Percentiles rank a stretch among this genome's conserved stretches.
Conservation (phyloP, 345 rosid species). For the Alliaria petiolata region DNA sequence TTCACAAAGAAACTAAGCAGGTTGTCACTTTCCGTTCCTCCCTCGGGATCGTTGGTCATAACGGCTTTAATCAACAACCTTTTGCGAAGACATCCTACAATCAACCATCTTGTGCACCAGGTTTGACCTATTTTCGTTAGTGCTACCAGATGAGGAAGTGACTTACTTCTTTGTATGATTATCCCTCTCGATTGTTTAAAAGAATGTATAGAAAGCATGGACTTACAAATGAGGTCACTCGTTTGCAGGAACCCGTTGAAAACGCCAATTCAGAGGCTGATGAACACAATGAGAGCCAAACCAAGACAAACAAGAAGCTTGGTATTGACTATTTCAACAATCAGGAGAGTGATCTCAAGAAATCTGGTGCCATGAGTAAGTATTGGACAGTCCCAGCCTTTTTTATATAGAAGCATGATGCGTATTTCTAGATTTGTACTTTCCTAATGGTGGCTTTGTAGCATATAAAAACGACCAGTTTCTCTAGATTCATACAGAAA, state of each 20-base stretch:
- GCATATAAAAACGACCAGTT: too few species aligned
- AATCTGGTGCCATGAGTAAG: slow-evolving; percentile 82
- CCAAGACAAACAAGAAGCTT: slow-evolving; percentile 30
- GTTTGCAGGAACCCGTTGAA: slow-evolving; percentile 49
- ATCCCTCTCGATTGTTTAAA: background rate
- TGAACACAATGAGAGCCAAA: slow-evolving; percentile 33
- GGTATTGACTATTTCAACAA: slow-evolving; percentile 69
- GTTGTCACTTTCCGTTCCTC: slow-evolving; percentile 68
- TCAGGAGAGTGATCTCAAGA: slow-evolving; percentile 58
- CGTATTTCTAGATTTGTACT: too few species aligned
- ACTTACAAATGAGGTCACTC: background rate
- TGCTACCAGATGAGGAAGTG: background rate
- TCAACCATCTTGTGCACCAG: slow-evolving; percentile 86
- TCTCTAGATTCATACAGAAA: background rate
- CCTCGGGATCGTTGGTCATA: slow-evolving; percentile 78
- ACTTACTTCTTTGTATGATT: background rate
- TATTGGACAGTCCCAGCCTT: background rate
- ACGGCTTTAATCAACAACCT: slow-evolving; percentile 87
- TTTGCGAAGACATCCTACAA: slow-evolving; percentile 82
- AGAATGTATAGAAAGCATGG: background rate
- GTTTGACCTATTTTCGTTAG: slow-evolving; percentile 31
- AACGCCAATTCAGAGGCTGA: slow-evolving; percentile 38
- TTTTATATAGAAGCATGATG: too few species aligned
- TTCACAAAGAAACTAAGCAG: slow-evolving; percentile 89
- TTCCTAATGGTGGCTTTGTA: too few species aligned